These are phyloP conservation scores for Trypanosoma caninum DNA, from an alignment of 208 protist species.

Conservation along the genomic window DNA sequence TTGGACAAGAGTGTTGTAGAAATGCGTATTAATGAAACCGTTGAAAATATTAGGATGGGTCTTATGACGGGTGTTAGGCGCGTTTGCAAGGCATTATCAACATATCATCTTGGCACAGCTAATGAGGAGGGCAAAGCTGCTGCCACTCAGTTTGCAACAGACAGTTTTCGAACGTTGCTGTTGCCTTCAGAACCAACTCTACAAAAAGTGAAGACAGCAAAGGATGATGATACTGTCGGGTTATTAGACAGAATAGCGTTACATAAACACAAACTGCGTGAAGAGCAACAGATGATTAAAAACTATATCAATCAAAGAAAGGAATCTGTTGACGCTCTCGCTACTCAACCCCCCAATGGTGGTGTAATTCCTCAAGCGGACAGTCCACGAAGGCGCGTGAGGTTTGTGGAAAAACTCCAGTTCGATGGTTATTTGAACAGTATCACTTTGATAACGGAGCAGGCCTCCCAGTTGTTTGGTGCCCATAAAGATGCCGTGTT, in stretches of 20 bases:
- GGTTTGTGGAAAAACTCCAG: not conserved
- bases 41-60: slow-evolving; percentile 55
- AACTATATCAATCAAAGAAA: slow-evolving; percentile 1
- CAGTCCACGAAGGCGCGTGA: not conserved
- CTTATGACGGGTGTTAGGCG: slow-evolving; percentile 3
- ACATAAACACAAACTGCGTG: slow-evolving; percentile 18
- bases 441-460: not conserved
- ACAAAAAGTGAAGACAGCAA: not conserved
- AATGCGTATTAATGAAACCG: slow-evolving; percentile 53
- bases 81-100: not conserved
- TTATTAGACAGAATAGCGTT: slow-evolving; percentile 16
- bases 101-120: too few relatives aligned
- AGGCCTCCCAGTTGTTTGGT: not conserved
- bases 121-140: too few relatives aligned
- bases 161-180: too few relatives aligned
- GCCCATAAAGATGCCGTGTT: not conserved
- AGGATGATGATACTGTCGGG: not conserved
- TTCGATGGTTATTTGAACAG: not conserved
- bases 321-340: not conserved
- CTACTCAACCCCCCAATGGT: not conserved
- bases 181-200: not conserved
- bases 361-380: not conserved
- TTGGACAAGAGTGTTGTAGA: slow-evolving; percentile 44
- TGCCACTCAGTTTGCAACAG: too few relatives aligned
- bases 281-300: slow-evolving; percentile 23